Base-by-base conservation (phyloP, 495 filamentous ascomycete species). In the Aspergillus hancockii region DNA sequence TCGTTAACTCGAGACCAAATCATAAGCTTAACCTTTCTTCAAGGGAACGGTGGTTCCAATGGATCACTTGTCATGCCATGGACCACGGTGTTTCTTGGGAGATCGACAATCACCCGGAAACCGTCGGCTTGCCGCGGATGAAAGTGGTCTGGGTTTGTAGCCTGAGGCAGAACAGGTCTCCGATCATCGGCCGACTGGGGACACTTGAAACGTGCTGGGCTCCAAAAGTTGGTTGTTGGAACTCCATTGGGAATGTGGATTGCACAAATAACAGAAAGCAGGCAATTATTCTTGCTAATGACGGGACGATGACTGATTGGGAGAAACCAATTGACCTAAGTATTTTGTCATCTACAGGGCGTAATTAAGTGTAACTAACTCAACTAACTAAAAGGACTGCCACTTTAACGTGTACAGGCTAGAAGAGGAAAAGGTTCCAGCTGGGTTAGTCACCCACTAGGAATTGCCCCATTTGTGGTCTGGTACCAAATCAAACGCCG, bases 111-210 rank as follows among this genome's bases (percentile, higher is more conserved):
- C 16, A 18, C 21, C n/a, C 43, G 54, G 41, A 38, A 41, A 38
- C n/a, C 46, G 18, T 45, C 57, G 57, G 57, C 19, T 59, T 46
- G 21, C 28, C 23, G 28, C 57, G 57, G 41, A 19, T 19, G 41
- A 3, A 45, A 45, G 41, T 45, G 41, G 41, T 19, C 16, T 25
- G n/a, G 40, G 12, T 28, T 21, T 21, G 43, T 36, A 16, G 22
- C 21, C 21, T 46, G 41, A 30, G 40, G 54, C 19, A 23, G 23
- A n/a, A 7, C 3, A 34, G 10, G 57, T 14, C 57, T 59, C 57
- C 57, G 57, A 49, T 59, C 19, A 52, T 59, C 57, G 57, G 57
- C 57, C 25, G 25, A 12, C 57, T 25, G 25, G 23, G 23, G 30
- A 8, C 31, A 9, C 2, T n/a, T 16, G 19, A 47, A 23, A 47